A percentile compares a stretch with the other conserved stretches of the same genome.
These are phyloP conservation scores for Entophlyctis helioformis DNA, from an alignment of 192 early-diverging fungal species.

Conservation along the genomic window DNA sequence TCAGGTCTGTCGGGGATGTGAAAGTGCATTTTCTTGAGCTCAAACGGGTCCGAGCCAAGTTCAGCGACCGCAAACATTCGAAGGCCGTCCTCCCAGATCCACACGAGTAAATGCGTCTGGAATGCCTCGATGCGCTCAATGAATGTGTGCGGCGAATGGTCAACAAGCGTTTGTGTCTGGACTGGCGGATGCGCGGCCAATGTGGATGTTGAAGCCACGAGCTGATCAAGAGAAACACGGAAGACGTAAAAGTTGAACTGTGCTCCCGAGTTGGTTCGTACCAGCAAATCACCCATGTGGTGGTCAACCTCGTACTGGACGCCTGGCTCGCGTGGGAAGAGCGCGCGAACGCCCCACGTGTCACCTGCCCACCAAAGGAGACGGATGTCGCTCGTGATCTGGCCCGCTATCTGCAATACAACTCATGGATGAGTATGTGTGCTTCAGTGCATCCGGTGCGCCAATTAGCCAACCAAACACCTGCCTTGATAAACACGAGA, in stretches of 20 bases:
- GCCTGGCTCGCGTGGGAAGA: slow-evolving; percentile 2
- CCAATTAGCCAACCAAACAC: no score
- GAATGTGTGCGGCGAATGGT: neutral
- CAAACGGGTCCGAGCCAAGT: no score
- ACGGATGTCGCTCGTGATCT: slow-evolving; percentile 16
- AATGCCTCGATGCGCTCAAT: slow-evolving; percentile 24
- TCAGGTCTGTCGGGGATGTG: neutral
- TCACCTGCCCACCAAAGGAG: neutral
- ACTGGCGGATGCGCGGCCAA: no score
- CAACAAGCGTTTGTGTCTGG: slow-evolving; percentile 4
- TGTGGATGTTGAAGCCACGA: no score
- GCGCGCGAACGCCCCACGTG: neutral
- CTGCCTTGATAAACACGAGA: slow-evolving; percentile 19
- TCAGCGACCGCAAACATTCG: slow-evolving; percentile 4
- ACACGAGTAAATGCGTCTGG: slow-evolving; percentile 9
- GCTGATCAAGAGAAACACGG: neutral
- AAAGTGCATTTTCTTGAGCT: no score
- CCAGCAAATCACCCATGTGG: slow-evolving; percentile 8
- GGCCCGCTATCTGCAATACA: slow-evolving; percentile 15
- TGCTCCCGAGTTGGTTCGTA: slow-evolving; percentile 10
- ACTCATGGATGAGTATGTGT: neutral
- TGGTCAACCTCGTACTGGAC: slow-evolving; percentile 15
- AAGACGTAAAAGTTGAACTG: slow-evolving; percentile 10
- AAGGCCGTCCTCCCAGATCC: slow-evolving; percentile 10
- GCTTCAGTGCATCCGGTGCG: no score